Evolutionary conservation across 2,329 filamentous ascomycete species (phyloP), one percentile per base, ranked within the genome.

Genomic region (Fusarium marasasianum): DNA sequence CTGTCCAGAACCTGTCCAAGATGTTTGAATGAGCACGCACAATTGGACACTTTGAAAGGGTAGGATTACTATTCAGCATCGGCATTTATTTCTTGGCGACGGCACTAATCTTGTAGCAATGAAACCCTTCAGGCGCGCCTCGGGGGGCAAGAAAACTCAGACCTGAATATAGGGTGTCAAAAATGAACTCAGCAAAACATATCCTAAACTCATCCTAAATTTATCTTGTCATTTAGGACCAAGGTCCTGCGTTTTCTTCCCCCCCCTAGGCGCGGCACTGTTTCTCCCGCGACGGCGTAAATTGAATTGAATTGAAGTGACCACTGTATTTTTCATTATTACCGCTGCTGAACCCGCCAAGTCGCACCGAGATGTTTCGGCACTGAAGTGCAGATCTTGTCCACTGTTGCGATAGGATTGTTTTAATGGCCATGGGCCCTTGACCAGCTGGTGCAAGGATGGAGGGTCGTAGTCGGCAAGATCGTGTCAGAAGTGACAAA

Each of bases 1-100:
- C 83, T 1, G 83, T 84, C 1, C 77, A 80, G 64, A 80, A 80
- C 15, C 62, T 84, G 40, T 76, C 82, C 20, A 80, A 79, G 18
- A 83, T 83, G 81, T 84, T 83, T 66, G 75, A 74, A 26, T 78
- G 44, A 41, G 38, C 38, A 14, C 29, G 24, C 24, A 26, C 24
- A 26, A 5, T 26, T 26, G 24, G 24, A 26, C 24, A 26, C 5
- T 26, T 29, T 29, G 8, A 3, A 35, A 35, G 14, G 38, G 13
- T n/a, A 14, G 18, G 53, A 58, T 57, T 43, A 43, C 54, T 55
- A 48, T 63, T 73, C 70, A 65, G 10, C 8, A 6, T 24, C 51
- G 59, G 53, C 59, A 59, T 24, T 63, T 44, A 31, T 33, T 29
- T 31, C 51, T 72, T 58, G 67, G 67, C 57, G 26, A 14, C 43